Evolutionary conservation across 345 rosid species (phyloP).

Genomic region (Dimocarpus longan): DNA sequence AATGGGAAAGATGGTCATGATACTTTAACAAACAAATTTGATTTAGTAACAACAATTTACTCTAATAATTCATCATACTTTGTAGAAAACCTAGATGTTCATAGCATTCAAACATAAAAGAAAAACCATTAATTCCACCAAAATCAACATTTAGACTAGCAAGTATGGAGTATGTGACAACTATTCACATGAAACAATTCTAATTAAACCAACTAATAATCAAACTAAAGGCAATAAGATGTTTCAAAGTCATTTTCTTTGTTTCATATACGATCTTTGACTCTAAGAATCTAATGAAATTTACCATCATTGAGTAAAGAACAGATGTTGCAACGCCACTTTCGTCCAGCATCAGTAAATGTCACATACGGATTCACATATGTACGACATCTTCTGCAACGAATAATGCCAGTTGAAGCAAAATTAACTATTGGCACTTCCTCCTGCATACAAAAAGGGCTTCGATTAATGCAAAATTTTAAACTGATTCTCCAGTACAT

Average conservation of each 20-base stretch:
- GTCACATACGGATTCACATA: conserved; percentile 92
- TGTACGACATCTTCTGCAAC: conserved; percentile 98
- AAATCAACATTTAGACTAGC: background rate
- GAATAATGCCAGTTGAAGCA: conserved; percentile 81
- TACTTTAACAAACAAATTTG: background rate
- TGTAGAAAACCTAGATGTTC: background rate
- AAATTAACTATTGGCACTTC: conserved; percentile 94
- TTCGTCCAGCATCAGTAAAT: conserved; percentile 94
- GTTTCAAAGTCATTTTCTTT: background rate
- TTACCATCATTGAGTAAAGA: conserved; percentile 92
- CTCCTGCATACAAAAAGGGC: conserved; percentile 58
- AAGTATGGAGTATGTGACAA: background rate
- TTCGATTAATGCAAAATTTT: conserved; percentile 21
- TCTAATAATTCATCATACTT: conserved; percentile 3
- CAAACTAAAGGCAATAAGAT: background rate
- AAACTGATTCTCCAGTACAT: conserved; percentile 13
- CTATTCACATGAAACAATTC: background rate
- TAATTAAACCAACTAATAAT: conserved; percentile 1
- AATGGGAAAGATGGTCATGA: background rate
- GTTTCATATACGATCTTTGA: conserved; percentile 7
- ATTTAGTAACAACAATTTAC: background rate
- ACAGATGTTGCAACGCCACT: conserved; percentile 99
- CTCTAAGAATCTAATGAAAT: conserved; percentile 6
- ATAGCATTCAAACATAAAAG: conserved; percentile 1
- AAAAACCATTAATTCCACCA: background rate